A percentile compares a stretch with the other conserved stretches of the same genome.
These are phyloP conservation scores for Inga laurina DNA, from an alignment of 306 rosid genomes.

Conservation along the genomic window DNA sequence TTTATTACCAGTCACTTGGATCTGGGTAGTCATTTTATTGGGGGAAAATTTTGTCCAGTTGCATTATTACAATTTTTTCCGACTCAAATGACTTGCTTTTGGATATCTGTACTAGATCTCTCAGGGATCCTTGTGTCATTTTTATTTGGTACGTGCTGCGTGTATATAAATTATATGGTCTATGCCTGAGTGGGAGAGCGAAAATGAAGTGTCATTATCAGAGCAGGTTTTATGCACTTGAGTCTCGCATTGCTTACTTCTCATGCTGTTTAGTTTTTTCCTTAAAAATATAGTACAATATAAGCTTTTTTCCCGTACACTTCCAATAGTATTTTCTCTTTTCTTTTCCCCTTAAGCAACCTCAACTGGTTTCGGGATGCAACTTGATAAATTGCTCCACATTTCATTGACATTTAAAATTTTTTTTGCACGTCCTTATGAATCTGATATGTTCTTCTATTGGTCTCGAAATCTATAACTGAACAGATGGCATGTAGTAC, in stretches of 20 bases:
- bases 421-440: conserved; percentile 21
- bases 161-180: not conserved
- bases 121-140: not conserved
- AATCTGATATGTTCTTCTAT: conserved; percentile 25
- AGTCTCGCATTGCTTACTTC: not conserved
- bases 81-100: not conserved
- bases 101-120: not conserved
- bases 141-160: not conserved
- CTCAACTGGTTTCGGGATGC: conserved; percentile 7
- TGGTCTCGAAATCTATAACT: conserved; percentile 25
- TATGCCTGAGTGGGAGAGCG: not conserved
- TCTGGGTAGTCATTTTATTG: not conserved
- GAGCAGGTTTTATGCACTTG: not conserved
- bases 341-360: not conserved
- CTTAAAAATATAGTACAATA: not conserved
- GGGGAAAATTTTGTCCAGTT: not conserved
- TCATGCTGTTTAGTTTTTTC: not conserved
- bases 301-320: not conserved
- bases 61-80: not conserved
- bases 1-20: not conserved
- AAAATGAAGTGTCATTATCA: not conserved
- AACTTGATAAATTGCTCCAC: not conserved
- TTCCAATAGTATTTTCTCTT: not conserved
- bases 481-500: conserved; percentile 57
- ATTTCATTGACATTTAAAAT: not conserved